Conservation (phyloP, 2,329 filamentous ascomycete species). For the Aureobasidium sp. region DNA sequence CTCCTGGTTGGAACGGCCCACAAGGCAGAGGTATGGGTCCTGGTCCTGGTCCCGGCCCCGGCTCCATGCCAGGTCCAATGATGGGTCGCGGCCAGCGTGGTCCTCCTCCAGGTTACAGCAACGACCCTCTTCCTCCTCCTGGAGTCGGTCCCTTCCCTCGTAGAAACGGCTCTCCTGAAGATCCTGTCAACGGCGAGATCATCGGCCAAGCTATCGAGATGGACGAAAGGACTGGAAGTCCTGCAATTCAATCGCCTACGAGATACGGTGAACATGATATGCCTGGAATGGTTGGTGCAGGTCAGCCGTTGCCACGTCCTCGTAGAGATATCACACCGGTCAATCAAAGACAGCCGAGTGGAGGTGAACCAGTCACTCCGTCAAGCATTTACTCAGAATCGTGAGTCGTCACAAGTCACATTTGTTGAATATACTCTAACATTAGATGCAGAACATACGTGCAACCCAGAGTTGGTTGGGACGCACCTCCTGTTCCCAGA, state of each 20-base stretch:
- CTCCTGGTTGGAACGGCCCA: conserved; percentile 24
- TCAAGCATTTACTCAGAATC: conserved; percentile 64
- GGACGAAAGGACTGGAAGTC: conserved; percentile 57
- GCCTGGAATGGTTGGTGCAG: conserved; percentile 62
- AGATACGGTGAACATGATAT: conserved; percentile 55
- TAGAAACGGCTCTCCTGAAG: conserved; percentile 14
- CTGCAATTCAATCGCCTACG: conserved; percentile 22
- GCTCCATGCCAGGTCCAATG: conserved; percentile 25
- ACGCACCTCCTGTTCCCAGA: conserved; percentile 14
- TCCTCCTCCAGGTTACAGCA: conserved; percentile 29
- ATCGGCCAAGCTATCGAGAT: conserved; percentile 69
- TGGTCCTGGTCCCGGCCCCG: conserved; percentile 14
- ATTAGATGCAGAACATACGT: conserved; percentile 29
- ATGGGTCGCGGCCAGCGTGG: conserved; percentile 34
- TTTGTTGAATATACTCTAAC: background rate
- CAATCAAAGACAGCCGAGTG: conserved; percentile 62
- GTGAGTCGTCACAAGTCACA: conserved; percentile 43
- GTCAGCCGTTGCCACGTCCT: conserved; percentile 27
- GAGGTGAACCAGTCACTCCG: conserved; percentile 54
- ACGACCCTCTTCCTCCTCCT: conserved; percentile 23
- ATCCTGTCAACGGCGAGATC: conserved; percentile 15
- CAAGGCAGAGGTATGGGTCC: conserved; percentile 29
- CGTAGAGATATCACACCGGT: conserved; percentile 34
- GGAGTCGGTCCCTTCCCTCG: conserved; percentile 12
- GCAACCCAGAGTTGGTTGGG: conserved; percentile 40